A percentile compares a stretch with the other conserved stretches of the same genome.
These are phyloP conservation scores for Pleurozium schreberi DNA, from an alignment of 225 moss, liverwort and hornwort species.

Conservation along the genomic window DNA sequence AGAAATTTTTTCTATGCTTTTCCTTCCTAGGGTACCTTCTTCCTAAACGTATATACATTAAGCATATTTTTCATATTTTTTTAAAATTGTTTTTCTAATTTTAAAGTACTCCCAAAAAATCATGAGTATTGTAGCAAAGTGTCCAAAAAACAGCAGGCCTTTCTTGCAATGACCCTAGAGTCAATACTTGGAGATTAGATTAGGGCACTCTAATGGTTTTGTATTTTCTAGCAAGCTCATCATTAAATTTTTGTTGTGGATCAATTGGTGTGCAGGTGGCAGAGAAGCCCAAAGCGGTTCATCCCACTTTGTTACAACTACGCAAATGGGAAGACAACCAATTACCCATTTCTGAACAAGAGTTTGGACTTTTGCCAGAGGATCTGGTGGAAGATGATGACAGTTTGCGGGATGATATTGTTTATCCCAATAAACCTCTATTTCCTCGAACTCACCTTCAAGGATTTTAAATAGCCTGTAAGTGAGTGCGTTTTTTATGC, in stretches of 20 bases:
- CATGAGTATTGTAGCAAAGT: no score
- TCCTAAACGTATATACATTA: no score
- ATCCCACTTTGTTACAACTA: conserved; percentile 41
- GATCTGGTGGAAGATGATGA: conserved; percentile 15
- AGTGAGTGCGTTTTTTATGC: neutral
- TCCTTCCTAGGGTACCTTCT: no score
- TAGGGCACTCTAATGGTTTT: accelerated
- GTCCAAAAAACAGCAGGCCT: no score
- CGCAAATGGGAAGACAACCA: conserved; percentile 40
- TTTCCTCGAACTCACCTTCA: conserved; percentile 18
- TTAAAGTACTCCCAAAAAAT: no score
- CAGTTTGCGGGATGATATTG: neutral
- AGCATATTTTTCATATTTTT: no score
- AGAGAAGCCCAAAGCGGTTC: conserved; percentile 2
- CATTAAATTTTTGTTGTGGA: neutral
- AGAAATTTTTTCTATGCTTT: no score
- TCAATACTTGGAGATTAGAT: neutral
- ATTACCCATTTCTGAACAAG: conserved; percentile 9
- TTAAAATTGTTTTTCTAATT: no score
- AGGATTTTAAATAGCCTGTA: neutral
- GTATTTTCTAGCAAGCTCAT: accelerated
- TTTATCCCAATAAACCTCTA: neutral
- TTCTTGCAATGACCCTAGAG: no score
- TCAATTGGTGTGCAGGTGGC: conserved; percentile 20
- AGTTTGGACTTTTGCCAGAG: conserved; percentile 38